These are phyloP conservation scores for Pichia sp. DNA, from an alignment of 1,139 yeast species.

Conservation along the genomic window DNA sequence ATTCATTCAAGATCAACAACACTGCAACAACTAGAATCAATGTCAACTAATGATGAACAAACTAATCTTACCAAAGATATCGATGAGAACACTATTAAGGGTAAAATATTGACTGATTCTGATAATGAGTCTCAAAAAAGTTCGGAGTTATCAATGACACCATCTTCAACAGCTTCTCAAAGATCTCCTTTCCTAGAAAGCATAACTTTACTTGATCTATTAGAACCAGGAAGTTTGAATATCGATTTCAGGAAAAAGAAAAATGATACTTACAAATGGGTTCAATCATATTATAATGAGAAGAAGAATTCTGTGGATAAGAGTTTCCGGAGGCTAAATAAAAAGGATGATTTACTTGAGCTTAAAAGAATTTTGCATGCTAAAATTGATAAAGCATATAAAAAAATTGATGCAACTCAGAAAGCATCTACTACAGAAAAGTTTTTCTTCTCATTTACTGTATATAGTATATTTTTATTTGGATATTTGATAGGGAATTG, in stretches of 20 bases:
- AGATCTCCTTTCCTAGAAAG: slow-evolving; percentile 22
- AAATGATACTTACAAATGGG: slow-evolving; percentile 18
- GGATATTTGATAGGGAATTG: slow-evolving; percentile 75
- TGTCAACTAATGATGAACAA: too few relatives aligned
- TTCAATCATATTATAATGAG: slow-evolving; percentile 16
- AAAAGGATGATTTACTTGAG: slow-evolving; percentile 27
- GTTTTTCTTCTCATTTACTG: slow-evolving; percentile 67
- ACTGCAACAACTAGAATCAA: not conserved
- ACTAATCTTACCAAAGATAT: too few relatives aligned
- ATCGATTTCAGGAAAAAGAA: slow-evolving; percentile 26
- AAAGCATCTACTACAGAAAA: slow-evolving; percentile 69
- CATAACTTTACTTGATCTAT: slow-evolving; percentile 30
- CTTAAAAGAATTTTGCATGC: slow-evolving; percentile 27
- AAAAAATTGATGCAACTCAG: slow-evolving; percentile 43
- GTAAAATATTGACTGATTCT: not conserved
- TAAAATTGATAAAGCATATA: slow-evolving; percentile 51
- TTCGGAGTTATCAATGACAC: not conserved
- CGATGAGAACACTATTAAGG: too few relatives aligned
- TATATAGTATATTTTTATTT: slow-evolving; percentile 58
- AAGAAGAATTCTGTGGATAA: slow-evolving; percentile 10
- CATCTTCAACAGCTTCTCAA: not conserved
- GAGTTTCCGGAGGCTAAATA: slow-evolving; percentile 8
- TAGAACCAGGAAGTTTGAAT: slow-evolving; percentile 31
- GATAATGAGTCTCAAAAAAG: not conserved
- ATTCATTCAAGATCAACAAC: not conserved